These are phyloP conservation scores for Solanum tacnaense DNA, from an alignment of 257 asterid species.

Conservation along the genomic window DNA sequence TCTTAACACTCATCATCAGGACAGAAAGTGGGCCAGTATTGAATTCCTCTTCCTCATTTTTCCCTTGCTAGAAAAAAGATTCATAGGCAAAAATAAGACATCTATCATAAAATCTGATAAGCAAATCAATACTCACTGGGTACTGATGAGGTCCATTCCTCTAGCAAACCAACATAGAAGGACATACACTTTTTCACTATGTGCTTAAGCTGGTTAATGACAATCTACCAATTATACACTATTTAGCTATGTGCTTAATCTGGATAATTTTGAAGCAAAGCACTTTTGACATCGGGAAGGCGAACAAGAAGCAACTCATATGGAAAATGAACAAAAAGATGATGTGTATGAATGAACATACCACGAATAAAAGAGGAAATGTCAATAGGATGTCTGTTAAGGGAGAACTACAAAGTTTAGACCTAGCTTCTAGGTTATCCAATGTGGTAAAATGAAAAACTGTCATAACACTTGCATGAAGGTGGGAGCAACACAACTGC, in stretches of 20 bases:
- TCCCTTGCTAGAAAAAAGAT: conserved; percentile 24
- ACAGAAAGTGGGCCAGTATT: conserved; percentile 94
- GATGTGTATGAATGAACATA: not conserved
- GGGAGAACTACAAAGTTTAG: not conserved
- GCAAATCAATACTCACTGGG: not conserved
- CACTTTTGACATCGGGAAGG: not conserved
- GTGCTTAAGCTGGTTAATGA: not conserved
- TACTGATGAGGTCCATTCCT: not conserved
- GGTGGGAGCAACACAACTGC: not conserved
- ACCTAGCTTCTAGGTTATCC: not conserved
- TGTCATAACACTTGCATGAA: not conserved
- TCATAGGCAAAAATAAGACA: not conserved
- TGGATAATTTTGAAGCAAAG: not conserved
- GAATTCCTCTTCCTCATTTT: conserved; percentile 93
- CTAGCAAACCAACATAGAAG: not conserved
- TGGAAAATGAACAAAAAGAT: not conserved
- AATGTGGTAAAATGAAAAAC: not conserved
- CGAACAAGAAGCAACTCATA: not conserved
- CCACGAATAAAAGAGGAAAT: not conserved
- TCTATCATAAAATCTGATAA: not conserved
- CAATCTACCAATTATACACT: not conserved
- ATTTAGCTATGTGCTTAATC: not conserved
- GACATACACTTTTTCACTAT: not conserved
- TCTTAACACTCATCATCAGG: conserved; percentile 49
- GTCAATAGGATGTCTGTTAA: not conserved